A percentile compares a stretch with the other conserved stretches of the same genome.
Evolutionary conservation across 2,329 filamentous ascomycete genomes (phyloP).

Genomic region (Tolypocladium inflatum): DNA sequence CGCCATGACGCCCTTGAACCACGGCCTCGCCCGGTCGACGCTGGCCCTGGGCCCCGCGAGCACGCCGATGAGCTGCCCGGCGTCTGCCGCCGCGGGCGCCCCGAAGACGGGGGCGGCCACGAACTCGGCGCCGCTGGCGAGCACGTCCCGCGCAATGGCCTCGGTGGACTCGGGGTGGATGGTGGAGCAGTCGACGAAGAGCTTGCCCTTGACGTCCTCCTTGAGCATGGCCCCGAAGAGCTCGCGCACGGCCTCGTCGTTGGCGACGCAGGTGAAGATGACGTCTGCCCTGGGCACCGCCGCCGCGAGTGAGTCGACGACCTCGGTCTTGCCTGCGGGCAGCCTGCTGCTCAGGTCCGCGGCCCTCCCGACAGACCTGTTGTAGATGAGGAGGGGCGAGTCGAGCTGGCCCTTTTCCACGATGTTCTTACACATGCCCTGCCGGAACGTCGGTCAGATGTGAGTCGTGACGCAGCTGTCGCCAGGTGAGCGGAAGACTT

Average conservation of each 20-base stretch:
- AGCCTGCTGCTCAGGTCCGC: conserved; percentile 54
- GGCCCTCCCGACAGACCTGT: conserved; percentile 62
- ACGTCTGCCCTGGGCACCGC: conserved; percentile 62
- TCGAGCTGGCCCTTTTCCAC: conserved; percentile 65
- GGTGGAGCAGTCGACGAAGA: conserved; percentile 82
- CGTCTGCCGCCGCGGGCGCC: conserved; percentile 59
- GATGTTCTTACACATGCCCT: conserved; percentile 82
- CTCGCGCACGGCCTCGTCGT: conserved; percentile 62
- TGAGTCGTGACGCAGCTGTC: conserved; percentile 15
- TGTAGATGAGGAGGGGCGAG: conserved; percentile 68
- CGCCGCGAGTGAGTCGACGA: conserved; percentile 54
- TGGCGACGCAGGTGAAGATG: conserved; percentile 72
- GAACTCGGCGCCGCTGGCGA: conserved; percentile 57
- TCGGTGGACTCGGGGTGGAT: conserved; percentile 76
- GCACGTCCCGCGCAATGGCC: conserved; percentile 47
- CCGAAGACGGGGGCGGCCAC: conserved; percentile 65
- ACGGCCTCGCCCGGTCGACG: conserved; percentile 45
- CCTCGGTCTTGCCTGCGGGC: conserved; percentile 50
- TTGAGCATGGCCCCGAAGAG: conserved; percentile 49
- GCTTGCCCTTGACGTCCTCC: conserved; percentile 53
- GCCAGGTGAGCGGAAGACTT: conserved; percentile 10
- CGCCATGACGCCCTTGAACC: conserved; percentile 44
- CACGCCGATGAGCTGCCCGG: conserved; percentile 63
- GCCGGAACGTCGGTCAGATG: not conserved
- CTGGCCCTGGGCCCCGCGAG: conserved; percentile 54